These are phyloP conservation scores for Nicotiana tabacum DNA, from an alignment of 257 asterid species.

Conservation along the genomic window DNA sequence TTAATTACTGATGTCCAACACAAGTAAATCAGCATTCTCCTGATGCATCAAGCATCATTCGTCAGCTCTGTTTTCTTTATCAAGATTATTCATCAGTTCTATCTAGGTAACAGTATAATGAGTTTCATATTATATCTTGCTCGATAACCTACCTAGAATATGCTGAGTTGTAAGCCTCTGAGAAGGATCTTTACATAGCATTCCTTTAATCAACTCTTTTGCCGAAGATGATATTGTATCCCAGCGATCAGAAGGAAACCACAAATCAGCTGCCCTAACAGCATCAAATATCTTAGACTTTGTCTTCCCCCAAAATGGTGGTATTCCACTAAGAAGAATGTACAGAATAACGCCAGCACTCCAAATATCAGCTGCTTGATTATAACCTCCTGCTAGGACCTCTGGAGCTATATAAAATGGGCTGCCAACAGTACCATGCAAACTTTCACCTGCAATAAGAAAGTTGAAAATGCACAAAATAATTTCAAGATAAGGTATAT, in stretches of 20 bases:
- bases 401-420: constrained; percentile 90
- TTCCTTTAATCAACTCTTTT: constrained; percentile 56
- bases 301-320: constrained; percentile 82
- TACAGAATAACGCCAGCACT: constrained; percentile 81
- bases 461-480: constrained; percentile 1
- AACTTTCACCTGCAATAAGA: constrained; percentile 47
- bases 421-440: constrained; percentile 74
- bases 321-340: constrained; percentile 74
- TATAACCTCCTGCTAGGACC: constrained; percentile 66
- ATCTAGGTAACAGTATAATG: neutral
- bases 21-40: neutral
- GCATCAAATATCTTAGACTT: constrained; percentile 69
- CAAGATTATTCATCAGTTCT: neutral
- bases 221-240: constrained; percentile 51
- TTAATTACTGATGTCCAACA: neutral
- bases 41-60: neutral
- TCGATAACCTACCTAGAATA: constrained; percentile 46
- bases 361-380: constrained; percentile 84
- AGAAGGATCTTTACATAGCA: constrained; percentile 63
- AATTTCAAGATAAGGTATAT: neutral
- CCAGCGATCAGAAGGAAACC: constrained; percentile 59
- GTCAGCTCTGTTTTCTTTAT: neutral
- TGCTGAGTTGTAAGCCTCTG: constrained; percentile 65
- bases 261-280: constrained; percentile 62
- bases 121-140: neutral